Base-by-base conservation (phyloP, 208 protist species). In the Endotrypanum monterogeii region DNA sequence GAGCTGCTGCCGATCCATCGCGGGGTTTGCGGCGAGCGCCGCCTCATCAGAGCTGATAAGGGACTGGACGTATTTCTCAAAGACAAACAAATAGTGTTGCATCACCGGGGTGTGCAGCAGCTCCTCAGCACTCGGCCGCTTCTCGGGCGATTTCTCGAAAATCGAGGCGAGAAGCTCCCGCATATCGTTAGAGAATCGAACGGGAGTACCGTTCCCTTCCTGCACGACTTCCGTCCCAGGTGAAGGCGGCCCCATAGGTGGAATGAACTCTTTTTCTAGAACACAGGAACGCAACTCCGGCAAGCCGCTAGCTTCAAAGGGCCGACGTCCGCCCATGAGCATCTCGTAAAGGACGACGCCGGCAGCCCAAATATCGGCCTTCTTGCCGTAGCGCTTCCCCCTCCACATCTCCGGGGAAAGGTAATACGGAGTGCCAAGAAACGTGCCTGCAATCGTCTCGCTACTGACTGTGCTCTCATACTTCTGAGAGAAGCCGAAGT, bases 401-500 rank as follows among this genome's bases (percentile, higher is more conserved):
- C 85, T 82, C 90, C 90, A 96, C 88, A 98, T 93, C 73, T 98
- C 94, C 20, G 95, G 95, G 0, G 92, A 83, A 28, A 98, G 80
- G 78, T 98, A 98, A 78, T 97, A 98, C 11, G 94, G 94, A 0
- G 95, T 98, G 66, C 95, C 96, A 41, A 96, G 74, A 61, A 98
- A 96, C 5, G 96, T 98, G 30, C 83, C 85, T 7, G 93, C 94
- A 37, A 96, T 82, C 3, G 85, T 87, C 60, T 90, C 88, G 61
- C 90, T 95, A 55, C 85, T 91, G 20, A 98, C 87, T 12, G 94
- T 98, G 57, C 81, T 91, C 67, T 93, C 87, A 68, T 97, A 94
- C 80, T 98, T 88, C 65, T 94, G 84, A 23, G 93, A 93, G 70
- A 98, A 97, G 12, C 96, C 96, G 80, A 98, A 98, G 84, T 98